Evolutionary conservation across 441 rosid genomes (phyloP).

Genomic region (Pelargonium fulgidum): DNA sequence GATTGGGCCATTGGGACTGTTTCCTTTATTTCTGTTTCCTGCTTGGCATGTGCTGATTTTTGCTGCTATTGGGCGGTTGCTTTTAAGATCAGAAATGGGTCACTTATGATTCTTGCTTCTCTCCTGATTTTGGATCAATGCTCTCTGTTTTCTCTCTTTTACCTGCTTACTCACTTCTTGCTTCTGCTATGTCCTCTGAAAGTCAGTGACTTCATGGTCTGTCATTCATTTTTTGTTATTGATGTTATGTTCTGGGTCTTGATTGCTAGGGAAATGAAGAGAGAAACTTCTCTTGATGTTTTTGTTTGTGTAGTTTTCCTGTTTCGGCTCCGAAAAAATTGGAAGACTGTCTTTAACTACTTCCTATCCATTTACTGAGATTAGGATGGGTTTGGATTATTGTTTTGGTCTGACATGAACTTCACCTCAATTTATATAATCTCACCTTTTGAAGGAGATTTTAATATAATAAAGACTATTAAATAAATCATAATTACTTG

Average conservation of each 20-base stretch:
- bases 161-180: conserved; percentile 2
- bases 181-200: not conserved
- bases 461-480: not conserved
- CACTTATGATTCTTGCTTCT: not conserved
- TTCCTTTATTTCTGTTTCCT: not conserved
- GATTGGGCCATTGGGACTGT: not conserved
- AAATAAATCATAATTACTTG: not conserved
- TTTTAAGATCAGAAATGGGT: conserved; percentile 1
- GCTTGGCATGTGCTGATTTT: conserved; percentile 1
- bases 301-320: not conserved
- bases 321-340: not conserved
- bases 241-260: not conserved
- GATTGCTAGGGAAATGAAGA: not conserved
- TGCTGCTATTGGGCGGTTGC: not conserved
- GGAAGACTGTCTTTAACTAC: not conserved
- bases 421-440: not conserved
- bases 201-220: not conserved
- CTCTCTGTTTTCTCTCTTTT: not conserved
- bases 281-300: not conserved
- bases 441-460: not conserved
- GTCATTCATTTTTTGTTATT: not conserved
- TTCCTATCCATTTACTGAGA: not conserved
- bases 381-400: not conserved
- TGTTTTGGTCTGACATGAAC: not conserved
- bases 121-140: not conserved